Base-by-base conservation (phyloP, 371 early-diverging fungal genomes). In the Quaeritorhiza haematococci region DNA sequence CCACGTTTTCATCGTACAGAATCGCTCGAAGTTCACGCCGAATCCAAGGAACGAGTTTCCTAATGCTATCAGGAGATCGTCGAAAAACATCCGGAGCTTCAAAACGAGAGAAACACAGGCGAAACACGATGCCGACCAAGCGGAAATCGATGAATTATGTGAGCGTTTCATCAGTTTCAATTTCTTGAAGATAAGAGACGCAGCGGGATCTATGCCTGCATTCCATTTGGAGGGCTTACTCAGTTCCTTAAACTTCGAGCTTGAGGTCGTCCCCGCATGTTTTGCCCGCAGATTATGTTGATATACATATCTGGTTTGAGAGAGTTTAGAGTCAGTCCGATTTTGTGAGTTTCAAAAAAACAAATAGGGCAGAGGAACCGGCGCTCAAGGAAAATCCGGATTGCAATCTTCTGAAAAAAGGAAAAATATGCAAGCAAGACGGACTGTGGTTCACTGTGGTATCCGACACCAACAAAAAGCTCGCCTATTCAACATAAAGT, bases 1-100 rank as follows among this genome's bases (percentile, higher is more conserved):
- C 66, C 0, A 62, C 62, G 38, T 70, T 60, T 17, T 56, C 52
- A 0, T 49, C 49, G 24, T 41, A 13, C 5, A 63, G 52, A 8
- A 67, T 4, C 24, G 52, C 66, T 21, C 49, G 51, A 19, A 70
- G 41, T 33, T 70, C 71, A 6, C 71, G 60, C 1, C 53, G 38
- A 24, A 66, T 62, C 64, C 64, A 70, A 4, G 67, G 56, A 26
- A 50, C 53, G 7, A 61, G 53, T 33, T 58, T 55, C 3, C 52
- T 29, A 0, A 62, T 49, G 3, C 38, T 28, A 1, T 50, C 38
- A 5, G 42, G 49, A 7, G 30, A 15, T 2, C 34, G 24, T n/a
- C n/a, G 8, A 33, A 62, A 59, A 1, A 30, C 23, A 3, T 26
- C 53, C 7, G 64, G 59, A 42, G 15, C 47, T 47, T n/a, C n/a